These are phyloP conservation scores for Paramecium primaurelia DNA, from an alignment of 73 alveolate species.

Conservation along the genomic window DNA sequence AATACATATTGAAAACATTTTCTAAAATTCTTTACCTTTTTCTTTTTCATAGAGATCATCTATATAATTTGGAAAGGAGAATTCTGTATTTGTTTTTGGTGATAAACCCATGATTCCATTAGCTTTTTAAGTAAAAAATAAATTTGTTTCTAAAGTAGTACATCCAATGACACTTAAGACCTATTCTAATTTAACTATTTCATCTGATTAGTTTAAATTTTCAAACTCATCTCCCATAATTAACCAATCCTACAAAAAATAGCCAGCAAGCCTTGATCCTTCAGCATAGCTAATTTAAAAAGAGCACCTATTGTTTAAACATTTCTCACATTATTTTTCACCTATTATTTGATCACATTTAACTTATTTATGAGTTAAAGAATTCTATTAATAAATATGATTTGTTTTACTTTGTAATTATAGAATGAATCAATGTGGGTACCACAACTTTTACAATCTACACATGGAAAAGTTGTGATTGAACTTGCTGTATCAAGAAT, in stretches of 20 bases:
- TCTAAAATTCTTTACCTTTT: constrained; percentile 52
- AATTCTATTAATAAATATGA: not conserved
- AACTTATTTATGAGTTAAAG: constrained; percentile 49
- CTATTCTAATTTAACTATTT: constrained; percentile 59
- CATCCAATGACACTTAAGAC: constrained; percentile 84
- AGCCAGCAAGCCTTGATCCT: constrained; percentile 85
- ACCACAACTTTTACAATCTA: constrained; percentile 87
- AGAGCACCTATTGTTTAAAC: constrained; percentile 67
- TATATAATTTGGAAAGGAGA: constrained; percentile 63
- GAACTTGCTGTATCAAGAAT: constrained; percentile 93
- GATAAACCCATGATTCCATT: constrained; percentile 96
- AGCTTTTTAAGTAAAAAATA: constrained; percentile 85
- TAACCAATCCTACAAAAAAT: constrained; percentile 70
- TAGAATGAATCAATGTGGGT: constrained; percentile 75
- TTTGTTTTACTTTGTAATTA: constrained; percentile 19
- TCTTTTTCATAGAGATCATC: constrained; percentile 65
- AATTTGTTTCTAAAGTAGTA: constrained; percentile 79
- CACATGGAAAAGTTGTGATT: constrained; percentile 91
- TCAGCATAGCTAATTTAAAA: constrained; percentile 84
- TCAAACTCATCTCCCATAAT: constrained; percentile 73
- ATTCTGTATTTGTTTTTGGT: constrained; percentile 56
- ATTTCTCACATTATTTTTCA: constrained; percentile 53
- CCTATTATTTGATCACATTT: constrained; percentile 62
- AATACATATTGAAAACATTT: constrained; percentile 85
- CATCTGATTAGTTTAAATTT: not conserved